Evolutionary conservation across 2,329 filamentous ascomycete genomes (phyloP).

Genomic region (Beauveria medogensis): DNA sequence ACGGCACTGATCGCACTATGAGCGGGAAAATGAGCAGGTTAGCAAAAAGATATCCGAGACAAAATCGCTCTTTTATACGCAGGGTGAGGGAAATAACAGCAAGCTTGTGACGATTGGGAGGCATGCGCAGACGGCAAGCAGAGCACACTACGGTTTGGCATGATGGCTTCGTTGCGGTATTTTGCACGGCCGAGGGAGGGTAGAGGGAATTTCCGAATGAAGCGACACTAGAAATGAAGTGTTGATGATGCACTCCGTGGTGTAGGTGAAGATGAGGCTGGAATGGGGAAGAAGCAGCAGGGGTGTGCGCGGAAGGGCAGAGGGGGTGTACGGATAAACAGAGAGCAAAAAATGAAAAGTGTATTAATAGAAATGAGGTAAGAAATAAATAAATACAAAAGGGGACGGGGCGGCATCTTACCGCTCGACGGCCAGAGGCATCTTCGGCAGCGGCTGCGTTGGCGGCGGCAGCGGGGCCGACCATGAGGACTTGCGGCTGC

Average conservation of each 20-base stretch:
- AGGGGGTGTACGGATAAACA: neutral
- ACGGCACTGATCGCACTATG: slow-evolving; percentile 27
- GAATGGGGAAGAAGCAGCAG: neutral
- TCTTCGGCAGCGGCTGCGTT: slow-evolving; percentile 2
- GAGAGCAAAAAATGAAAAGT: neutral
- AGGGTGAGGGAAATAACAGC: slow-evolving; percentile 2
- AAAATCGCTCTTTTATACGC: neutral
- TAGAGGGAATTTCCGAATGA: neutral
- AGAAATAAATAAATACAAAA: neutral
- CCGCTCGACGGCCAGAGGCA: slow-evolving; percentile 12
- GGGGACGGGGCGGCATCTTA: slow-evolving; percentile 1
- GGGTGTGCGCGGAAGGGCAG: neutral
- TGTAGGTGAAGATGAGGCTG: neutral
- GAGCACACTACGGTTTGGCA: neutral
- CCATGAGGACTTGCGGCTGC: slow-evolving; percentile 1
- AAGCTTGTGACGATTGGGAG: neutral
- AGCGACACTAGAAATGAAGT: neutral
- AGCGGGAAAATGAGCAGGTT: slow-evolving; percentile 8
- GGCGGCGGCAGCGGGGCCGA: slow-evolving; percentile 6
- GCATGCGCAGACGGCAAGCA: neutral
- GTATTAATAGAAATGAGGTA: neutral
- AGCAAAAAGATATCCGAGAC: slow-evolving; percentile 4
- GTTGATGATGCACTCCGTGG: neutral
- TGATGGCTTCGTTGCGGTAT: neutral
- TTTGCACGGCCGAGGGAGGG: neutral